phyloP scores from a whole-genome alignment of 2,329 filamentous ascomycete species.

The Coleophoma crateriformis region DNA sequence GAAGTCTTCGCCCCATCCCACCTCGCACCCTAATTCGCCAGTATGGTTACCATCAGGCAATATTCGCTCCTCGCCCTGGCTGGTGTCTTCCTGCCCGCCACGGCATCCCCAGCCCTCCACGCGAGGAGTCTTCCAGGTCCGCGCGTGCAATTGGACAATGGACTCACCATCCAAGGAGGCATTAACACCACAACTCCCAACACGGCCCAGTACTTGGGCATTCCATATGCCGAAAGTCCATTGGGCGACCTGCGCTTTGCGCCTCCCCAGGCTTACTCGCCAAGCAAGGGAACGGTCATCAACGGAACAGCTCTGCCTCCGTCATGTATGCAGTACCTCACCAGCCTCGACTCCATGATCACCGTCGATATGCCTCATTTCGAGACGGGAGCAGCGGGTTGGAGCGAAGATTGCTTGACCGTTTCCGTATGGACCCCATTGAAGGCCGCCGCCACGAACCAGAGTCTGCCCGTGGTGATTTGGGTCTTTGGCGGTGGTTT shows the following conservation, averaged over 20 bases:
- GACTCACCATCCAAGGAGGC: slow-evolving; percentile 1
- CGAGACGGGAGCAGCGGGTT: background rate
- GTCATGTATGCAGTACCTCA: background rate
- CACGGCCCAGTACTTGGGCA: slow-evolving; percentile 31
- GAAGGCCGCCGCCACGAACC: slow-evolving; percentile 1
- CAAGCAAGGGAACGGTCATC: background rate
- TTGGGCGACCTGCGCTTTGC: slow-evolving; percentile 36
- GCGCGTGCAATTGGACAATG: background rate
- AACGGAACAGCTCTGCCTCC: background rate
- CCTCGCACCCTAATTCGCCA: too few relatives aligned
- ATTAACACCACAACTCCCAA: slow-evolving; percentile 6
- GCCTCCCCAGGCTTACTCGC: background rate
- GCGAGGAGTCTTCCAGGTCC: background rate
- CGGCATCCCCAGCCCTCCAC: background rate
- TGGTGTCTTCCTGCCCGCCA: background rate
- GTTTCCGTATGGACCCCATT: slow-evolving; percentile 19
- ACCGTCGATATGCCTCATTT: background rate
- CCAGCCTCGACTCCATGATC: background rate
- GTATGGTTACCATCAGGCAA: too few relatives aligned
- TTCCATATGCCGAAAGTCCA: slow-evolving; percentile 47
- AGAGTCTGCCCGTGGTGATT: slow-evolving; percentile 13
- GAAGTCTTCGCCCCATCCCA: too few relatives aligned
- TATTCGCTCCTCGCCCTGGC: background rate
- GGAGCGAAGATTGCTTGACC: slow-evolving; percentile 19
- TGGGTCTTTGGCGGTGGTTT: slow-evolving; percentile 20